Percentiles rank a stretch among this genome's conserved stretches.
Evolutionary conservation across 768 basidiomycete genomes (phyloP).

Genomic region (Daedaleopsis sinensis): DNA sequence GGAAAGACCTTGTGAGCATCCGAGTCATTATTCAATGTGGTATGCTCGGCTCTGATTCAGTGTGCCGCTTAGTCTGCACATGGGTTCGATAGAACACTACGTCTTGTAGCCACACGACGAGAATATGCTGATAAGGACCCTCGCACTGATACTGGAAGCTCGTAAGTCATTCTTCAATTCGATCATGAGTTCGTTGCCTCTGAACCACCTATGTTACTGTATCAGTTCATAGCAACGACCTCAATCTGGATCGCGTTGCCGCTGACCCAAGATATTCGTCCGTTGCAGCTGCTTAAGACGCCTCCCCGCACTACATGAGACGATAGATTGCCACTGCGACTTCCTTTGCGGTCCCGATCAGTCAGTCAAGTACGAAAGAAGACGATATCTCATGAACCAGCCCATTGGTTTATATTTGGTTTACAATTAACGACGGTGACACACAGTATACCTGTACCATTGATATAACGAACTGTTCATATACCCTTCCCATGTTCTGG

Average conservation of each 20-base stretch:
- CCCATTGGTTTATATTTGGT: no score
- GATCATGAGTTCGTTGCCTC: not conserved
- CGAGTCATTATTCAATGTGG: no score
- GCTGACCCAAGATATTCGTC: not conserved
- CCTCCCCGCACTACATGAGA: not conserved
- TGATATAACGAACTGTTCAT: not conserved
- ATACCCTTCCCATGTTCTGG: not conserved
- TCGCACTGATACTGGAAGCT: not conserved
- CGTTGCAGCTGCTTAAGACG: no score
- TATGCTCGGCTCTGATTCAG: not conserved
- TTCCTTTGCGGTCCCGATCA: no score
- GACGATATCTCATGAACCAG: not conserved
- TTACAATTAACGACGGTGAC: not conserved
- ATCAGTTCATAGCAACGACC: not conserved
- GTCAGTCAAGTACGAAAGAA: not conserved
- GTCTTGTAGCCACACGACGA: conserved; percentile 57
- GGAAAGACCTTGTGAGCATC: conserved; percentile 69
- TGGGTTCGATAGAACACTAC: conserved; percentile 72
- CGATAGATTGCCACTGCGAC: no score
- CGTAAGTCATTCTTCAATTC: conserved; percentile 11
- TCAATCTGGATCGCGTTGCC: not conserved
- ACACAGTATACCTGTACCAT: not conserved
- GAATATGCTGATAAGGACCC: conserved; percentile 47
- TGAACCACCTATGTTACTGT: not conserved
- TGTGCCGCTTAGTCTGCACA: conserved; percentile 58